phyloP scores from a whole-genome alignment of 2,329 filamentous ascomycete species.

The Rutstroemia sp. region DNA sequence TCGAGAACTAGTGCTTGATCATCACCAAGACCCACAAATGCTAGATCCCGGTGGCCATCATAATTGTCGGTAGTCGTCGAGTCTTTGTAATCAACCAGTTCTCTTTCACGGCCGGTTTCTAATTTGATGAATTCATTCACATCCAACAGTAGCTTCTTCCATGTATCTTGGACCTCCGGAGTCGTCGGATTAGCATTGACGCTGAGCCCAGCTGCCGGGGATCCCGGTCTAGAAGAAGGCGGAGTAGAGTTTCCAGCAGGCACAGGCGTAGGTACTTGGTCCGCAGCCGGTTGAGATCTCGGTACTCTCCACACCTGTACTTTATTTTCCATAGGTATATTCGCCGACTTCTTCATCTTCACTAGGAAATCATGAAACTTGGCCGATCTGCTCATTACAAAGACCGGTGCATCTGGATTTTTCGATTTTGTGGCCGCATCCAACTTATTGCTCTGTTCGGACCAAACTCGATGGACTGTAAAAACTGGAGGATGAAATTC shows the following conservation, averaged over 20 bases:
- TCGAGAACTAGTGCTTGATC: slow-evolving; percentile 79
- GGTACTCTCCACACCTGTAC: slow-evolving; percentile 51
- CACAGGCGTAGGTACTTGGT: slow-evolving; percentile 30
- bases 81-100: slow-evolving; percentile 58
- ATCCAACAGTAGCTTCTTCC: slow-evolving; percentile 38
- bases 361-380: slow-evolving; percentile 69
- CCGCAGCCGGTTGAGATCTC: slow-evolving; percentile 21
- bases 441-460: slow-evolving; percentile 47
- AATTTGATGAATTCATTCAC: slow-evolving; percentile 55
- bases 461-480: slow-evolving; percentile 72
- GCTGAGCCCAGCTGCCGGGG: slow-evolving; percentile 14
- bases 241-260: slow-evolving; percentile 35
- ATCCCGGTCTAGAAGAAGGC: slow-evolving; percentile 26
- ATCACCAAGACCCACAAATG: slow-evolving; percentile 58
- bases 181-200: neutral
- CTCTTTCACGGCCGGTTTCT: slow-evolving; percentile 54
- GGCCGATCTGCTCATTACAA: slow-evolving; percentile 65
- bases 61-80: slow-evolving; percentile 66
- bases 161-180: slow-evolving; percentile 30
- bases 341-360: slow-evolving; percentile 60
- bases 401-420: slow-evolving; percentile 52
- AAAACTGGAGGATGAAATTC: slow-evolving; percentile 83
- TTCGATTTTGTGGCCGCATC: slow-evolving; percentile 54
- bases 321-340: slow-evolving; percentile 62
- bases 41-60: slow-evolving; percentile 64